Evolutionary conservation across 73 alveolate genomes (phyloP).

Genomic region (Urostyla sp.): DNA sequence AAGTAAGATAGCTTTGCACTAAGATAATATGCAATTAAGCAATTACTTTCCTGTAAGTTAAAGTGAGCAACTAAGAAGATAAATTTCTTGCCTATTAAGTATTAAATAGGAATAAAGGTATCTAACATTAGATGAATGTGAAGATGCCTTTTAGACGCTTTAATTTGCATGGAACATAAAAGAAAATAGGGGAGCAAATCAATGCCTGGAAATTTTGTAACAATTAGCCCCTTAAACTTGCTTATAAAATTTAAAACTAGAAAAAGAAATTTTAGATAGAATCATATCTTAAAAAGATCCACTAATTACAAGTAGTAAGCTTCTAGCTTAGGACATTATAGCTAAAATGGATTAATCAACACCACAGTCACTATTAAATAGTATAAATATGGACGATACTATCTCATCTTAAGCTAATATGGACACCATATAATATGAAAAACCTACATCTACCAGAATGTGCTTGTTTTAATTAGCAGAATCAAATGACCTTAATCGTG

Average conservation of each 20-base stretch:
- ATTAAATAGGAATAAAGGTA: constrained; percentile 41
- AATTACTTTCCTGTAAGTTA: constrained; percentile 19
- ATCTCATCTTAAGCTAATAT: too few relatives aligned
- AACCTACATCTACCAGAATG: constrained; percentile 55
- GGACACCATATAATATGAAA: not conserved
- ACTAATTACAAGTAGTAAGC: constrained; percentile 4
- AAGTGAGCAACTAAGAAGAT: constrained; percentile 64
- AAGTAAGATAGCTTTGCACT: constrained; percentile 38
- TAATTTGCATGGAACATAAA: not conserved
- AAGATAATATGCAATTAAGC: constrained; percentile 53
- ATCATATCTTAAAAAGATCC: constrained; percentile 17
- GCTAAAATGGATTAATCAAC: not conserved
- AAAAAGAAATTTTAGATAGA: not conserved
- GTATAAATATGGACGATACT: too few relatives aligned
- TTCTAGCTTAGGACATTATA: constrained; percentile 21
- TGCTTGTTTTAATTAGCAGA: constrained; percentile 56
- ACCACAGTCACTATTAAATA: too few relatives aligned
- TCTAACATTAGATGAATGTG: constrained; percentile 49
- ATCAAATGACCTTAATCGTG: constrained; percentile 63
- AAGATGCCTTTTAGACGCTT: constrained; percentile 53
- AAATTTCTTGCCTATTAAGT: constrained; percentile 49
- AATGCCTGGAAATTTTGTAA: constrained; percentile 24
- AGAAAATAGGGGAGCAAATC: constrained; percentile 6
- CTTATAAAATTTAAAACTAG: not conserved
- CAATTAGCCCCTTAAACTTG: not conserved